These are phyloP conservation scores for Rhodotorula taiwanensis DNA, from an alignment of 768 basidiomycete species.

Conservation along the genomic window DNA sequence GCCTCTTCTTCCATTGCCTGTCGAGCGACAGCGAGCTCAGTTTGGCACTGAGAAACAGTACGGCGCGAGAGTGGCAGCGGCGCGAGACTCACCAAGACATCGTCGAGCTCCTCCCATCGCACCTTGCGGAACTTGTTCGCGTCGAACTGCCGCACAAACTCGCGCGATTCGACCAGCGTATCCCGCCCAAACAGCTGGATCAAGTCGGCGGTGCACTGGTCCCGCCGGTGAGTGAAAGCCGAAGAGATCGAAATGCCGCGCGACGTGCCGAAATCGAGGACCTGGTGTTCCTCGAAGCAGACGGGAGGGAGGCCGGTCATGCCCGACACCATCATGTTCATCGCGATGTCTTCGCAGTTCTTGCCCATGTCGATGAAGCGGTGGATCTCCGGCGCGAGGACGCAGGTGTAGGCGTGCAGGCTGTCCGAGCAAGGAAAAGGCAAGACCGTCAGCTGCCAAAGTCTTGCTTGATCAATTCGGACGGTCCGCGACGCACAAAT, in stretches of 20 bases:
- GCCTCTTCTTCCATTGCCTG: too few species aligned
- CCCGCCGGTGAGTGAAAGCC: background rate
- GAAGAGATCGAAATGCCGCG: background rate
- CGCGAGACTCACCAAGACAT: background rate
- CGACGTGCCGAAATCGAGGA: background rate
- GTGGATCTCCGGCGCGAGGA: background rate
- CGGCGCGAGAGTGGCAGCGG: background rate
- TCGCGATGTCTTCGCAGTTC: slow-evolving; percentile 4
- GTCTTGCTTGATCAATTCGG: too few species aligned
- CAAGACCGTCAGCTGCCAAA: too few species aligned
- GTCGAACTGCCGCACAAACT: background rate
- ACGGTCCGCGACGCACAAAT: background rate
- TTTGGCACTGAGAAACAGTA: too few species aligned
- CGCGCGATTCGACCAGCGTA: background rate
- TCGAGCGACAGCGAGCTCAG: too few species aligned
- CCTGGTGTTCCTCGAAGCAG: background rate
- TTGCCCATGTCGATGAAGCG: slow-evolving; percentile 1
- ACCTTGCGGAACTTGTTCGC: slow-evolving; percentile 7
- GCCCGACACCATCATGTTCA: slow-evolving; percentile 5
- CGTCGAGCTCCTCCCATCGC: background rate
- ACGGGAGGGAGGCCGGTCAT: background rate
- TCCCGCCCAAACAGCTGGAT: background rate
- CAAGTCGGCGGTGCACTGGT: background rate
- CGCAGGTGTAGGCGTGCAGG: slow-evolving; percentile 1
- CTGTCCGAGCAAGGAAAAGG: background rate